A percentile compares a stretch with the other conserved stretches of the same genome.
Evolutionary conservation across 176 grass and related monocot genomes (phyloP).

Genomic region (Bolboschoenus planiculmis): DNA sequence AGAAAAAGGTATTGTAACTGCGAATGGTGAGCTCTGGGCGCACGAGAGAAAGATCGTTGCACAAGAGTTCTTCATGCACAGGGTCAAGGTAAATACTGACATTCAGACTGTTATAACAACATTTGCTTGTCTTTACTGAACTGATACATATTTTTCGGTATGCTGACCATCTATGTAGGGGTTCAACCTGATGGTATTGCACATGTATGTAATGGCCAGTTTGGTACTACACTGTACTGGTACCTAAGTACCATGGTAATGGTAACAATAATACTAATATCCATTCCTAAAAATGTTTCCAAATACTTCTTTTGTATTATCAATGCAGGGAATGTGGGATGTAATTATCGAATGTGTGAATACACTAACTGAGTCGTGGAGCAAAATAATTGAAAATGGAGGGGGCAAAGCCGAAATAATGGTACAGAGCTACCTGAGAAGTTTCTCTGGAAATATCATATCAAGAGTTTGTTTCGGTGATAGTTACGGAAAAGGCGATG

Average conservation of each 20-base stretch:
- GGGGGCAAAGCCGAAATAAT: conserved; percentile 54
- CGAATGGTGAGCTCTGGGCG: conserved; percentile 62
- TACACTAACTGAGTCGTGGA: conserved; percentile 42
- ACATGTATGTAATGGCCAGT: background rate
- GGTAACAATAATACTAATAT: background rate
- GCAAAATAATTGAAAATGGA: conserved; percentile 27
- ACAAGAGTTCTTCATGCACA: conserved; percentile 78
- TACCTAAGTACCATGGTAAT: background rate
- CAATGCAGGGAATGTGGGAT: conserved; percentile 47
- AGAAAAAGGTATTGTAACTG: conserved; percentile 44
- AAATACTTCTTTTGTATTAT: background rate
- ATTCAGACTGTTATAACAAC: background rate
- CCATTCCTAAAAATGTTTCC: background rate
- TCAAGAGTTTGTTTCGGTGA: conserved; percentile 1
- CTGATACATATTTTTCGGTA: background rate
- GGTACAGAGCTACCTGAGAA: conserved; percentile 64
- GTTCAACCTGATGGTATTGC: too few relatives aligned
- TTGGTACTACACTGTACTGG: background rate
- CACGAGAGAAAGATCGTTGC: conserved; percentile 65
- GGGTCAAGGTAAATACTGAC: conserved; percentile 53
- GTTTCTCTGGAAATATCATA: conserved; percentile 58
- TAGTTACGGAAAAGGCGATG: conserved; percentile 2
- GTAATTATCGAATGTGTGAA: conserved; percentile 36
- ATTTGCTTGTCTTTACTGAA: background rate
- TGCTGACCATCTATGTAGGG: too few relatives aligned